Base-by-base conservation (phyloP, 331 rosid genomes). In the Arachis monticola region DNA sequence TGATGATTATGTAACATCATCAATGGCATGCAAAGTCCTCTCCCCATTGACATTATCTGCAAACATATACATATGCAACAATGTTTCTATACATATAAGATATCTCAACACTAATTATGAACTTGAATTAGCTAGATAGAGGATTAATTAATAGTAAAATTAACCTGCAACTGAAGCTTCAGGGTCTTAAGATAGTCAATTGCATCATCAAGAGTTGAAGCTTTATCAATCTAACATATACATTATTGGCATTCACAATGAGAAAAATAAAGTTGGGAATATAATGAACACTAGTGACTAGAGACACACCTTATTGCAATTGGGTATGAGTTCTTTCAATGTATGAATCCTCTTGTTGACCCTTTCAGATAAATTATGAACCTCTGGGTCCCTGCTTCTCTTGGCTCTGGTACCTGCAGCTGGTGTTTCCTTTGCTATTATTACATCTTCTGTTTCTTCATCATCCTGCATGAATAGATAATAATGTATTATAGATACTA, bases 161-260 rank as follows among this genome's bases (percentile, higher is more conserved):
- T 70, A 70, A 88, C 93, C 91, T 81, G 78, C 60, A 86, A 67
- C 13, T 89, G 93, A 79, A 81, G 75, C 80, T 89, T 82, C 38
- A 89, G 88, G 62, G 79, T 66, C 85, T 81, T 83, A 3, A 85
- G 79, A 75, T 89, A 87, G 11, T 77, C 84, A 0, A 89, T 89
- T 69, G 91, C 88, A 67, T 89, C 88, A 2, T 89, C 91, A 51
- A 89, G 91, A 82, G 87, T 81, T 46, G 94, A 85, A 64, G 75
- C 88, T 69, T 81, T 80, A 82, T 87, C 89, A 68, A 52, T 64
- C 94, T 89, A 52, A 32, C 44, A 69, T 14, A 56, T 1, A 27
- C 40, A 62, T 13, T 0, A 10, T 14, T 58, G 51, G 8, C 6
- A 51, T 4, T 8, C 42, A 27, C 7, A 3, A 7, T 7, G 27